Conservation (phyloP, 495 filamentous ascomycete genomes). For the Clavariopsis aquatica region DNA sequence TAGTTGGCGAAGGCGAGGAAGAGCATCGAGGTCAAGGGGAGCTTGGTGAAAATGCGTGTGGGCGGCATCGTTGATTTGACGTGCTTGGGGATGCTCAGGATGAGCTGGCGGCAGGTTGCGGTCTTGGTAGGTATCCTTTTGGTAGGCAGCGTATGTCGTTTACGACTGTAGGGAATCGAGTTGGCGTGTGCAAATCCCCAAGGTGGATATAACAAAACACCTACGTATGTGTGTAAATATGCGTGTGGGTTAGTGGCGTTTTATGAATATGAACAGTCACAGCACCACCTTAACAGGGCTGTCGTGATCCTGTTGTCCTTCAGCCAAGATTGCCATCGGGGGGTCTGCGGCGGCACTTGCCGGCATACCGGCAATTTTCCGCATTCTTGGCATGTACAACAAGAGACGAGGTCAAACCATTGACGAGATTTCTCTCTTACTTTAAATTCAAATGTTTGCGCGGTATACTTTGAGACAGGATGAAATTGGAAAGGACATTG, state of each 20-base stretch:
- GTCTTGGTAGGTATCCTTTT: too few relatives aligned
- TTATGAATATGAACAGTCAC: too few relatives aligned
- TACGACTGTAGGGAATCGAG: background rate
- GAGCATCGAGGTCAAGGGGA: background rate
- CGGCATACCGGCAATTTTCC: background rate
- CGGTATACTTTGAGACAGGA: background rate
- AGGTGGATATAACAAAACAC: background rate
- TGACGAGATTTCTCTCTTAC: background rate
- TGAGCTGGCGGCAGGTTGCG: background rate
- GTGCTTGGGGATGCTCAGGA: background rate
- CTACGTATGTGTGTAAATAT: too few relatives aligned
- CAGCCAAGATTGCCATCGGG: too few relatives aligned
- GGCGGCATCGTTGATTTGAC: constrained; percentile 6
- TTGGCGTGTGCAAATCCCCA: background rate
- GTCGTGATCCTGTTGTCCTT: too few relatives aligned
- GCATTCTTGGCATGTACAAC: constrained; percentile 2
- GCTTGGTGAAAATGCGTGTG: constrained; percentile 2
- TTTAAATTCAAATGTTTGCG: background rate
- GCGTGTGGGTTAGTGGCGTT: too few relatives aligned
- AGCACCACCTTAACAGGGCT: background rate
- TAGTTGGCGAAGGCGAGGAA: constrained; percentile 8
- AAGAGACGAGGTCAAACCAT: too few relatives aligned
- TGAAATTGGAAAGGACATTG: too few relatives aligned
- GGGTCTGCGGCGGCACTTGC: too few relatives aligned
- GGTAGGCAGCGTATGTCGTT: background rate